Evolutionary conservation across 2,329 filamentous ascomycete genomes (phyloP), one percentile per base, ranked within the genome.

Genomic region (Ambrosiella cleistominuta): DNA sequence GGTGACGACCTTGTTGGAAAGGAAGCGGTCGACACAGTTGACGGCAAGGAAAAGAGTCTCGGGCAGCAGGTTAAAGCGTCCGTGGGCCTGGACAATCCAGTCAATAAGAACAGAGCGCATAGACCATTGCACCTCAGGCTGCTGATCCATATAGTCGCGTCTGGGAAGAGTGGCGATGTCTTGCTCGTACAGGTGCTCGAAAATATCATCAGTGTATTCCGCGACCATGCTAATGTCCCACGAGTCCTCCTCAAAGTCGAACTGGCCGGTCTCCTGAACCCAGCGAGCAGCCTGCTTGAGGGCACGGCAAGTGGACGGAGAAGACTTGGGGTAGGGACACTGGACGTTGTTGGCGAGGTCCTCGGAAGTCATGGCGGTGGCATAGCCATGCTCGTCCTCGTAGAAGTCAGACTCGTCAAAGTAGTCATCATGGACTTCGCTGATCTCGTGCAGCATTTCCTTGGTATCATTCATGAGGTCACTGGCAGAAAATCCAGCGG

Each of bases 181-280:
- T 45, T 53, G 49, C 36, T 61, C 66, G 58, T 64, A 66, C 68
- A 53, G 67, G 64, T 60, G 63, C 3, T 12, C 76, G 66, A 97
- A 96, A 64, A 98, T 97, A 66, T 98, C 93, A 13, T 95, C 88
- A 53, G 86, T 85, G 66, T 98, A 98, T 68, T 97, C 91, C 9
- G 90, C 86, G 55, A 97, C 93, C 93, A 98, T 97, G 68, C 87
- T 95, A 39, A 91, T 88, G 67, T 97, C 93, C 82, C 86, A 95
- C 67, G 97, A 91, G 63, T 96, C 91, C 62, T 95, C 86, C 50
- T 95, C 89, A 60, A 93, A 86, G 3, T 73, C 69, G 0, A 81
- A 82, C 35, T 80, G 77, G 36, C 78, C 81, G 37, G 73, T 71
- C 60, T 84, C 79, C 63, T 88, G 80, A 12, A 95, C 86, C 61